Conservation (phyloP, 768 basidiomycete genomes). For the Multifurca ochricompacta region DNA sequence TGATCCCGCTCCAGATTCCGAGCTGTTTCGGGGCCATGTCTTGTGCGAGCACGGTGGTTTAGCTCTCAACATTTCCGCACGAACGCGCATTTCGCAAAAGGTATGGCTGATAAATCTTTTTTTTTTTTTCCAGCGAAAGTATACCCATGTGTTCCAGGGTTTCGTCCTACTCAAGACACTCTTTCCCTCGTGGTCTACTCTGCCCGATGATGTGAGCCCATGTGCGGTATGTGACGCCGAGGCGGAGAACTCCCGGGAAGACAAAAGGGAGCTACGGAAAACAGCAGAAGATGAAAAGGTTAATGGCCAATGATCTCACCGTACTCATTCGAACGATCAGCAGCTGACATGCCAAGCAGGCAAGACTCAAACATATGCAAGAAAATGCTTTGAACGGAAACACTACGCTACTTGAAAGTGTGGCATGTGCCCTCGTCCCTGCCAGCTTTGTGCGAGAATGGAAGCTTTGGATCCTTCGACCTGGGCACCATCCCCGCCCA, state of each 20-base stretch:
- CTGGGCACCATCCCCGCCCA: constrained; percentile 49
- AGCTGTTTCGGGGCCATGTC: constrained; percentile 51
- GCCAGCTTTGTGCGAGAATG: constrained; percentile 57
- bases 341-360: constrained; percentile 31
- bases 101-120: constrained; percentile 30
- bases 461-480: constrained; percentile 60
- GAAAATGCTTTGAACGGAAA: constrained; percentile 44
- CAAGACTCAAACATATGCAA: constrained; percentile 54
- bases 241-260: constrained; percentile 49
- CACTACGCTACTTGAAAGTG: constrained; percentile 38
- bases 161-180: constrained; percentile 43
- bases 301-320: not conserved
- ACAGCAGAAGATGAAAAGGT: constrained; percentile 79
- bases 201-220: constrained; percentile 39
- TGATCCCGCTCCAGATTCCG: constrained; percentile 63
- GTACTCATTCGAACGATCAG: not conserved
- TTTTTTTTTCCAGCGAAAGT: constrained; percentile 1
- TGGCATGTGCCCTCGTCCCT: constrained; percentile 51
- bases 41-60: constrained; percentile 64
- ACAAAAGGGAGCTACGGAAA: constrained; percentile 53
- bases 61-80: constrained; percentile 44
- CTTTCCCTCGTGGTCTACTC: constrained; percentile 60
- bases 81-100: constrained; percentile 55
- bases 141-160: constrained; percentile 36
- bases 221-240: constrained; percentile 60